Evolutionary conservation across 2,329 filamentous ascomycete genomes (phyloP).

Genomic region (Escovopsis sp.): DNA sequence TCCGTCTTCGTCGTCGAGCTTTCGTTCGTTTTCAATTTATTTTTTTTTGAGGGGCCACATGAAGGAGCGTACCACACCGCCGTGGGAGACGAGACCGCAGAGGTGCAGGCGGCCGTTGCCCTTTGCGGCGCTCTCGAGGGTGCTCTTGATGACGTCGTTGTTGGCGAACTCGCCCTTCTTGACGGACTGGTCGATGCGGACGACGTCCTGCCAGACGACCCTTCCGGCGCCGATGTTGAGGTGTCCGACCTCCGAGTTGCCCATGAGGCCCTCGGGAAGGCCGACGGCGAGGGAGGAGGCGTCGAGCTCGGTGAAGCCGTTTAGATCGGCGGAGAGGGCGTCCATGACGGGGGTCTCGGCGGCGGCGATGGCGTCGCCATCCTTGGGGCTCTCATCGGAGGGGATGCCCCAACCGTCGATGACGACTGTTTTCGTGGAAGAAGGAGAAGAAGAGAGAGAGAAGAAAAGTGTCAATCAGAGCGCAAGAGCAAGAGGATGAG

Average conservation of each 20-base stretch:
- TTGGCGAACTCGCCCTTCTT: slow-evolving; percentile 70
- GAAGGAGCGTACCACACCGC: slow-evolving; percentile 60
- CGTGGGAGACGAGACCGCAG: slow-evolving; percentile 83
- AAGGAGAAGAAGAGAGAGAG: too few species aligned
- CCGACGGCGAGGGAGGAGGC: slow-evolving; percentile 93
- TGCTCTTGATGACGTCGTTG: slow-evolving; percentile 61
- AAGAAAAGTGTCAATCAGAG: slow-evolving; percentile 14
- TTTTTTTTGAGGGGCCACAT: too few species aligned
- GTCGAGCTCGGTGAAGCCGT: slow-evolving; percentile 85
- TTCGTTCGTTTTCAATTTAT: too few species aligned
- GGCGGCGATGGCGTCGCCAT: slow-evolving; percentile 90
- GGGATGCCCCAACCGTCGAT: slow-evolving; percentile 98
- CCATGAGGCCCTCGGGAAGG: slow-evolving; percentile 93
- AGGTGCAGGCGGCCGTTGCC: slow-evolving; percentile 89
- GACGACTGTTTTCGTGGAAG: slow-evolving; percentile 52
- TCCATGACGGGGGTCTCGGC: slow-evolving; percentile 95
- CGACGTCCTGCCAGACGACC: slow-evolving; percentile 97
- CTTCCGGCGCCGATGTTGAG: slow-evolving; percentile 95
- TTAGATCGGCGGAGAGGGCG: slow-evolving; percentile 63
- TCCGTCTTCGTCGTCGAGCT: too few species aligned
- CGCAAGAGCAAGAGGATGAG: slow-evolving; percentile 42
- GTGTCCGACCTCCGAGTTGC: slow-evolving; percentile 96
- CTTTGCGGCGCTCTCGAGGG: slow-evolving; percentile 66
- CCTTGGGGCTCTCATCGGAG: slow-evolving; percentile 60
- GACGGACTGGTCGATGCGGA: slow-evolving; percentile 87